Evolutionary conservation across 768 basidiomycete genomes (phyloP).

Genomic region (Chiua virens): DNA sequence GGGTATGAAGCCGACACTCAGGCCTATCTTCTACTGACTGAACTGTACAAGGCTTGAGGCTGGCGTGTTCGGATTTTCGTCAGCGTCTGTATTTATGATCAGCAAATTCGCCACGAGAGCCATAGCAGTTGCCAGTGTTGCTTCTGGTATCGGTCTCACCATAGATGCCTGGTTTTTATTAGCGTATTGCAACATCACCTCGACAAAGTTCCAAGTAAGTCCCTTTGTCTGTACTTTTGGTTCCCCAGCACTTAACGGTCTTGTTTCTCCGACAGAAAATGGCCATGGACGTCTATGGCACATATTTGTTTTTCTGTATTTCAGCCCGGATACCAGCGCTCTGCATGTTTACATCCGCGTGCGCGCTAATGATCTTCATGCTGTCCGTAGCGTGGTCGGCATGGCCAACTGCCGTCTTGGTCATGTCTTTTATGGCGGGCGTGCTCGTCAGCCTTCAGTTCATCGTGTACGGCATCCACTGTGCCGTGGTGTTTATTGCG

Average conservation of each 20-base stretch:
- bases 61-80: slow-evolving; percentile 63
- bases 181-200: slow-evolving; percentile 54
- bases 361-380: slow-evolving; percentile 62
- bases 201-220: slow-evolving; percentile 55
- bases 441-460: slow-evolving; percentile 64
- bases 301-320: slow-evolving; percentile 69
- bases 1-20: slow-evolving; percentile 39
- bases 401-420: slow-evolving; percentile 62
- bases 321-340: slow-evolving; percentile 63
- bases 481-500: slow-evolving; percentile 12
- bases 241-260: background rate
- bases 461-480: slow-evolving; percentile 52
- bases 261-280: slow-evolving; percentile 15
- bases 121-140: slow-evolving; percentile 56
- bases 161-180: slow-evolving; percentile 68
- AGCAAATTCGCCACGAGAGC: slow-evolving; percentile 46
- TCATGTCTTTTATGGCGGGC: slow-evolving; percentile 58
- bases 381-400: slow-evolving; percentile 59
- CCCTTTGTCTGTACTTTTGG: background rate
- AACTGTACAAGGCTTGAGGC: slow-evolving; percentile 39
- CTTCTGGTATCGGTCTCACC: slow-evolving; percentile 66
- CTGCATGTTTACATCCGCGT: slow-evolving; percentile 55
- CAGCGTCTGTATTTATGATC: slow-evolving; percentile 51
- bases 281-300: slow-evolving; percentile 54
- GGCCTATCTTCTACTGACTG: slow-evolving; percentile 1